Evolutionary conservation across 2,329 filamentous ascomycete genomes (phyloP).

Genomic region (Fonsecaea nubica): DNA sequence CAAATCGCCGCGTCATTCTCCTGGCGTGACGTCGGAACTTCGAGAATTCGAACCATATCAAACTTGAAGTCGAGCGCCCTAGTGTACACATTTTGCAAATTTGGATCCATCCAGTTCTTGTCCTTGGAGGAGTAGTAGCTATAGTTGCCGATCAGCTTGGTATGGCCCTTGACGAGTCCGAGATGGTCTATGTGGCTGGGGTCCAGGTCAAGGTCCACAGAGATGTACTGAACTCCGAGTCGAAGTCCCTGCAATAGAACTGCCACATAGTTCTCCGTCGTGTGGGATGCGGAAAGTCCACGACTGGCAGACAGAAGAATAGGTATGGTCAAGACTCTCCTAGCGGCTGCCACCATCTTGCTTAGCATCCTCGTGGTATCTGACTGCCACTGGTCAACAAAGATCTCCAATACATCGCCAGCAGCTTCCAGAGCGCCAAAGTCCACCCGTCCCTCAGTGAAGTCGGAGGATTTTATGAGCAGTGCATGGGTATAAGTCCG

Average conservation of each 20-base stretch:
- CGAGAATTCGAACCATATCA: constrained; percentile 50
- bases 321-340: constrained; percentile 62
- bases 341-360: constrained; percentile 63
- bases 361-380: constrained; percentile 59
- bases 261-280: constrained; percentile 43
- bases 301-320: constrained; percentile 45
- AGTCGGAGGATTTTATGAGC: constrained; percentile 48
- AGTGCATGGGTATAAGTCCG: constrained; percentile 57
- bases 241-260: constrained; percentile 50
- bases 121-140: constrained; percentile 12
- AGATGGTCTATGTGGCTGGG: constrained; percentile 42
- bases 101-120: constrained; percentile 30
- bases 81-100: constrained; percentile 36
- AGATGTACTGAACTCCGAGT: constrained; percentile 51
- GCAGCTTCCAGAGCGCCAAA: constrained; percentile 63
- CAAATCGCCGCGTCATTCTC: constrained; percentile 49
- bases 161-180: constrained; percentile 45
- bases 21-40: constrained; percentile 45
- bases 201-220: constrained; percentile 47
- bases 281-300: constrained; percentile 8
- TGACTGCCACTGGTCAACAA: constrained; percentile 64
- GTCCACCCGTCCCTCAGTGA: constrained; percentile 47
- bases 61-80: constrained; percentile 48
- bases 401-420: constrained; percentile 66
- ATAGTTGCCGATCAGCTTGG: constrained; percentile 51